Base-by-base conservation (phyloP, 306 rosid genomes). In the Carpinus fangiana region DNA sequence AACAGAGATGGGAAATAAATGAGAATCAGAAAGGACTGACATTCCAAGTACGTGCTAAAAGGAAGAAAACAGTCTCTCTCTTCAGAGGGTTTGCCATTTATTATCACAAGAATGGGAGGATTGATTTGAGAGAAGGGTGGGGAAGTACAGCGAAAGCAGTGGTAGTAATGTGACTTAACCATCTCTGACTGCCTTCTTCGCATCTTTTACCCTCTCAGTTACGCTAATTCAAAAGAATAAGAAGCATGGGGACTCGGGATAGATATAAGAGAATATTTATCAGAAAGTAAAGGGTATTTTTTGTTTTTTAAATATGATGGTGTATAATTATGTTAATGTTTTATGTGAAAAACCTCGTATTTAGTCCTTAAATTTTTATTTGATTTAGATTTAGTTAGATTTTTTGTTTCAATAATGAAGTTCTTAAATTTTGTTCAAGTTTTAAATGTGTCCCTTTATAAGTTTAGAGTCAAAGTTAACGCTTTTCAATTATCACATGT, bases 171-270 rank as follows among this genome's bases (percentile, higher is more conserved):
- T 90, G 95, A 92, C 97, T 79, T 68, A 81, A 92, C 89, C 81
- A 86, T 46, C 47, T 87, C 74, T 76, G 65, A 52, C 78, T 87
- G 85, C 68, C 71, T 84, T 68, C 81, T 34, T 34, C 8, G 48
- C 81, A 90, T 90, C 90, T 90, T 90, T 92, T 92, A 83, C 82
- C 95, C 82, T 76, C 95, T 92, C 83, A 65, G 41, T 87, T 84
- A 92, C 97, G 95, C 86, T 75, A 92, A 76, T 81, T 65, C 81
- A 73, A 77, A 82, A 75, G 88, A 82, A 82, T 7, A 78, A 60
- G 80, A 38, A 56, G 81, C 83, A 62, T 84, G 84, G 86, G 87
- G 72, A 82, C 76, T 88, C 78, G 86, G 75, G 76, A 62, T 20
- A 21, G 64, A 57, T 14, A 57, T 0, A 23, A 23, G 26, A 23